Base-by-base conservation (phyloP, 1,284 basidiomycete genomes). In the Ceratobasidium sp. region DNA sequence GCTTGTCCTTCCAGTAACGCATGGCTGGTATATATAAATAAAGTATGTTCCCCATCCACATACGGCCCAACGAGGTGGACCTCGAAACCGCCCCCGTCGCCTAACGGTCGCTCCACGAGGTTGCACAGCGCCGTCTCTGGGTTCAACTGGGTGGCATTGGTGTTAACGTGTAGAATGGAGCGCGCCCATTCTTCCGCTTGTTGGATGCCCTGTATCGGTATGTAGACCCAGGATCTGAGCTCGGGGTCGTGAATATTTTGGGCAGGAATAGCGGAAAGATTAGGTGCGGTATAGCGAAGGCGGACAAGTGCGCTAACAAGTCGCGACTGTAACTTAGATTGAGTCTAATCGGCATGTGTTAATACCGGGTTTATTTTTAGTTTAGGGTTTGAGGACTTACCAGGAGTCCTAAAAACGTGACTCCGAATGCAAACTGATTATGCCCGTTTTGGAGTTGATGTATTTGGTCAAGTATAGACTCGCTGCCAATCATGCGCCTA, bases 201-300 rank as follows among this genome's bases (percentile, higher is more conserved):
- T 33, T 46, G 40, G n/a, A 46, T 33, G 49, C 26, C 40, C 20
- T 44, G n/a, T 26, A 75, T 9, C 15, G 72, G 72, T n/a, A 46
- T 42, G 28, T 75, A 75, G 13, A 64, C 72, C 72, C 72, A 75
- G 13, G 72, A 75, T 10, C 72, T 60, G 33, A 75, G 60, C n/a
- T 75, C 72, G 1, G 51, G 58, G n/a, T 75, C 72, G n/a, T 75
- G 72, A 12, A 75, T 75, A n/a, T 58, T 58, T 15, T n/a, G 26
- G 10, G 44, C 23, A 39, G 72, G 42, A 28, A 26, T 12, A 33
- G 72, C 72, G 12, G 60, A 42, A 12, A 75, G 33, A 26, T 51
- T 15, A 10, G 72, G 72, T 7, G 72, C 42, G 15, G 58, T 23
- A 18, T 75, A 75, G 26, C 72, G 72, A 63, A 75, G 60, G 20